Base-by-base conservation (phyloP, 2,329 filamentous ascomycete genomes). In the Neonectria faginata region DNA sequence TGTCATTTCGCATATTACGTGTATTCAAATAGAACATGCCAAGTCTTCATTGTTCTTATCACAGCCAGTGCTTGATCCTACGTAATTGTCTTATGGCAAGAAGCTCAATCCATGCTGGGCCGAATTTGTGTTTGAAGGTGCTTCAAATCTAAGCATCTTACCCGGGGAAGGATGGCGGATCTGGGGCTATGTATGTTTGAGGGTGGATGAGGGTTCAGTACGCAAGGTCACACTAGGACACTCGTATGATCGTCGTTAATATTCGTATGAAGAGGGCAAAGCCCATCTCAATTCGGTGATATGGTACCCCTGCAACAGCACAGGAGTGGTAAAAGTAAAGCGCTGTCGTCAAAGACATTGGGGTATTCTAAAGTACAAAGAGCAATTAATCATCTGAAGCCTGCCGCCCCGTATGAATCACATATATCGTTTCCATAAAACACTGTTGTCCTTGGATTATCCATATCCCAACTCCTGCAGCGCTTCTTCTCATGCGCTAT, bases 281-380 rank as follows among this genome's bases (percentile, higher is more conserved):
- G 31, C 41, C 45, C 45, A 58, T 55, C 41, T 48, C 54, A n/a
- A 22, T 56, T 57, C 44, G 18, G 50, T 62, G 50, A 56, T 58
- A 18, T 57, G 22, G 36, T 67, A 47, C 52, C 62, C 66, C 50
- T 55, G 39, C 14, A 55, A 54, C 29, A 39, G 31, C 22, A 29
- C 22, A 45, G 57, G 50, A 65, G 36, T 18, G 12, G 8, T 39
- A 45, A 62, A 50, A 55, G 64, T 58, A 52, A 63, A 59, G 56
- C 60, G 62, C 53, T 68, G 62, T 64, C 65, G 57, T 65, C 51
- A 55, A 67, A 70, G 66, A 71, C 64, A 66, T 41, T 64, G 69
- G 72, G 72, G 72, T 74, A 74, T 74, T 74, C 62, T 73, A 70
- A 74, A 74, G 57, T 66, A 67, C 70, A 72, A 70, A 59, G 47